Evolutionary conservation across 208 protist species (phyloP), one percentile per base, ranked within the genome.

Genomic region (Blastocrithidia nonstop): DNA sequence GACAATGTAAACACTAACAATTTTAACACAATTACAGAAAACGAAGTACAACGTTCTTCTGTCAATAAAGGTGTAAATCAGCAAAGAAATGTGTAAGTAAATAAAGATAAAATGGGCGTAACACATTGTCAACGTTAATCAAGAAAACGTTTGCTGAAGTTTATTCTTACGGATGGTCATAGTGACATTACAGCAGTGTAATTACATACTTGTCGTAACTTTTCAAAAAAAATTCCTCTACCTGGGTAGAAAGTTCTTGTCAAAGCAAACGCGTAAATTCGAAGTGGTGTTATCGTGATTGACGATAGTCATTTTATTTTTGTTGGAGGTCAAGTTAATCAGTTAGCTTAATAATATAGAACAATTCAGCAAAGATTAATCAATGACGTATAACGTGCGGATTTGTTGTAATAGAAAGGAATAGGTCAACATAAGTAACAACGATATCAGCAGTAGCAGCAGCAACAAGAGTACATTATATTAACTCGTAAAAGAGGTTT

Each of bases 241-340:
- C 77, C 82, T 0, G 82, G 77, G 5, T 71, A 84, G 26, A 91
- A 86, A 40, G 23, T 91, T 11, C 61, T 84, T 16, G 43, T 91
- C 9, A 64, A 66, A n/a, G 57, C 59, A 20, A 67, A 57, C 5
- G 43, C 77, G 4, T 66, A 85, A 37, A 69, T 91, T 40, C 63
- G 60, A 33, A 79, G 80, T 52, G 77, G 82, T 7, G 60, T 60
- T 31, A 68, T 91, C 47, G 71, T 88, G 23, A 55, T 91, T 58
- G 66, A 61, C 8, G 77, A 87, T 8, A 57, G 61, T 21, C 71
- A 54, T 40, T 45, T 85, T 3, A 56, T 62, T 11, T 40, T 61
- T 3, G 60, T 88, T 4, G 73, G 74, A 5, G 82, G 77, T 2
- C 75, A 84, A 45, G 82, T 88, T 36, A 29, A 61, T 7, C 67